Percentiles rank a stretch among this genome's conserved stretches.
These are phyloP conservation scores for Cadophora gregata DNA, from an alignment of 2,329 filamentous ascomycete genomes.

Conservation along the genomic window DNA sequence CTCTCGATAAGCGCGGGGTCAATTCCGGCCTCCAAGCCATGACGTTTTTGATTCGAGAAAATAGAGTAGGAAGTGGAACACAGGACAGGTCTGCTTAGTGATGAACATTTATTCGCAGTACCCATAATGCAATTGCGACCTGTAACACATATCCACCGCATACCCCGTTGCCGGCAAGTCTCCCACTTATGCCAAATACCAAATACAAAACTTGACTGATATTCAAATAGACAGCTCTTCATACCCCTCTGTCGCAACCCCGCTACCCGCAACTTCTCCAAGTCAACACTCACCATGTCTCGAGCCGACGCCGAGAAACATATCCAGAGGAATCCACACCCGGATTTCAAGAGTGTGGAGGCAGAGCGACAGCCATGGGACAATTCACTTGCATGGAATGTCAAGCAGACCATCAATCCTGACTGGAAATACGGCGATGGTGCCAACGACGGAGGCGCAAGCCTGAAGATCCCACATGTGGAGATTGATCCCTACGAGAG, in stretches of 20 bases:
- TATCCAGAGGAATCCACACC: slow-evolving; percentile 68
- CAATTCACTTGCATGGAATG: slow-evolving; percentile 53
- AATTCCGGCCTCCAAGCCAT: slow-evolving; percentile 15
- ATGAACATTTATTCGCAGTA: neutral
- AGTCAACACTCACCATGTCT: slow-evolving; percentile 33
- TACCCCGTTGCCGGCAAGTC: neutral
- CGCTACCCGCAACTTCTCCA: slow-evolving; percentile 10
- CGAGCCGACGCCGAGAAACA: slow-evolving; percentile 41
- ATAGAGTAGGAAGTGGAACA: neutral
- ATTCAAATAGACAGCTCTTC: neutral
- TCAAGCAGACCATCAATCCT: slow-evolving; percentile 68
- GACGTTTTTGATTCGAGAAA: slow-evolving; percentile 18
- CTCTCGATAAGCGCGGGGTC: slow-evolving; percentile 13
- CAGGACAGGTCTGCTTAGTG: neutral
- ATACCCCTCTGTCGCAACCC: neutral
- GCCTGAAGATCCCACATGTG: slow-evolving; percentile 63
- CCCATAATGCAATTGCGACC: neutral
- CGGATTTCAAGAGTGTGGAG: slow-evolving; percentile 78
- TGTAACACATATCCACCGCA: neutral
- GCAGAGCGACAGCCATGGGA: slow-evolving; percentile 68
- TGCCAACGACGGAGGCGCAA: slow-evolving; percentile 59
- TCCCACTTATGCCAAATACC: neutral
- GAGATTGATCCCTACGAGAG: slow-evolving; percentile 81
- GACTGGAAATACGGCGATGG: slow-evolving; percentile 71
- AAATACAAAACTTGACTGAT: neutral